Percentiles rank a stretch among this genome's conserved stretches.
These are phyloP conservation scores for Alisma plantagoaquatica DNA, from an alignment of 106 monocot genomes.

Conservation along the genomic window DNA sequence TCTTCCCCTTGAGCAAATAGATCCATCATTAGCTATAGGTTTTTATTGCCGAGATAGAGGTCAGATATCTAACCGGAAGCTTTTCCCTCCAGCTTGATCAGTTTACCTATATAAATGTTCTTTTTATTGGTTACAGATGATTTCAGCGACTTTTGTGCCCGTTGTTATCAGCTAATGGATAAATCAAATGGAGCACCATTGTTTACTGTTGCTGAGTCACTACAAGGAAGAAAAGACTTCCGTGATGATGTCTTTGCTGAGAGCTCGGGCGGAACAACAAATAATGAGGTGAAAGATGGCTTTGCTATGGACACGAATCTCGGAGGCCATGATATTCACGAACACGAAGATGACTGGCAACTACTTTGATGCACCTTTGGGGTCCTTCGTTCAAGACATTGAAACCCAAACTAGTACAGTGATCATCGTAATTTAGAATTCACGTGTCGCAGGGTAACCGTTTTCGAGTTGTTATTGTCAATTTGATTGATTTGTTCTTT, in stretches of 20 bases:
- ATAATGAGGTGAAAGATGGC: constrained; percentile 8
- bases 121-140: constrained; percentile 38
- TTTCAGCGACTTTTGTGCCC: constrained; percentile 78
- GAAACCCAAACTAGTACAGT: no score
- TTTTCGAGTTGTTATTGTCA: no score
- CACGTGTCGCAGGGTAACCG: no score
- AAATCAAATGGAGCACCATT: constrained; percentile 78
- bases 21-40: constrained; percentile 87
- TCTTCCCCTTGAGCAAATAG: constrained; percentile 67
- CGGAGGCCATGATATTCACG: constrained; percentile 10
- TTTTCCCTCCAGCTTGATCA: no score
- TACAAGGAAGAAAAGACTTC: constrained; percentile 12
- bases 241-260: constrained; percentile 7
- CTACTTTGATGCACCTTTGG: constrained; percentile 33
- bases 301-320: constrained; percentile 15
- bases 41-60: constrained; percentile 94
- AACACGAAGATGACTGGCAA: constrained; percentile 82
- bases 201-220: constrained; percentile 60
- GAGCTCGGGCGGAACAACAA: background rate
- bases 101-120: no score
- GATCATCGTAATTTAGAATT: no score
- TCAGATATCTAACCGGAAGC: no score
- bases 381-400: background rate
- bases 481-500: no score
- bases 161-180: constrained; percentile 52